phyloP scores from a whole-genome alignment of 2,329 filamentous ascomycete species.

The Diaporthe vaccinii region DNA sequence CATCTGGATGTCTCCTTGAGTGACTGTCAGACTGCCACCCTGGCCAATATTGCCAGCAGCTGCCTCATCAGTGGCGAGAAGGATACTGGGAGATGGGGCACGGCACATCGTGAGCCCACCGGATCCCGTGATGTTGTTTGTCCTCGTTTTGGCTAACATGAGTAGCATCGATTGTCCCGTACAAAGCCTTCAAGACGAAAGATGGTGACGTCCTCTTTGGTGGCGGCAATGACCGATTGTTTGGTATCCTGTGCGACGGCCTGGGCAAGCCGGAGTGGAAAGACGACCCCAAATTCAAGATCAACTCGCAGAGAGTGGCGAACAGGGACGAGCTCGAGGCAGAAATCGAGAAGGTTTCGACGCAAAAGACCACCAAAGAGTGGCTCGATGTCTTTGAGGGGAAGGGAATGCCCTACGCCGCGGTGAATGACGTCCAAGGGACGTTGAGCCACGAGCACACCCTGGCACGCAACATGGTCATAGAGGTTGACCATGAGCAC shows the following conservation, averaged over 20 bases:
- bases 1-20: conserved; percentile 93
- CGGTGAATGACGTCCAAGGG: conserved; percentile 91
- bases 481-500: conserved; percentile 83
- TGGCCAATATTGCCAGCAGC: conserved; percentile 96
- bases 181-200: conserved; percentile 83
- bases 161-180: conserved; percentile 94
- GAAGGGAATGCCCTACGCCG: conserved; percentile 91
- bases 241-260: conserved; percentile 73
- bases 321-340: conserved; percentile 83
- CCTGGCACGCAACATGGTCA: conserved; percentile 88
- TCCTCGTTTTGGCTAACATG: conserved; percentile 19
- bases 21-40: conserved; percentile 93
- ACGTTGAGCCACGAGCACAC: conserved; percentile 90
- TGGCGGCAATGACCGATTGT: conserved; percentile 80
- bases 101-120: conserved; percentile 81
- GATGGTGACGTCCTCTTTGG: conserved; percentile 80
- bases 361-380: conserved; percentile 83
- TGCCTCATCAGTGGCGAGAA: conserved; percentile 88
- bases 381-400: conserved; percentile 91
- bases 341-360: conserved; percentile 82
- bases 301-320: conserved; percentile 74
- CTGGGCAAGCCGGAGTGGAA: conserved; percentile 72
- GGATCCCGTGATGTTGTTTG: not conserved
- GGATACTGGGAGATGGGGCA: conserved; percentile 94
- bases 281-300: conserved; percentile 68